These are phyloP conservation scores for Penicillium sp. DNA, from an alignment of 2,329 filamentous ascomycete genomes.

Conservation along the genomic window DNA sequence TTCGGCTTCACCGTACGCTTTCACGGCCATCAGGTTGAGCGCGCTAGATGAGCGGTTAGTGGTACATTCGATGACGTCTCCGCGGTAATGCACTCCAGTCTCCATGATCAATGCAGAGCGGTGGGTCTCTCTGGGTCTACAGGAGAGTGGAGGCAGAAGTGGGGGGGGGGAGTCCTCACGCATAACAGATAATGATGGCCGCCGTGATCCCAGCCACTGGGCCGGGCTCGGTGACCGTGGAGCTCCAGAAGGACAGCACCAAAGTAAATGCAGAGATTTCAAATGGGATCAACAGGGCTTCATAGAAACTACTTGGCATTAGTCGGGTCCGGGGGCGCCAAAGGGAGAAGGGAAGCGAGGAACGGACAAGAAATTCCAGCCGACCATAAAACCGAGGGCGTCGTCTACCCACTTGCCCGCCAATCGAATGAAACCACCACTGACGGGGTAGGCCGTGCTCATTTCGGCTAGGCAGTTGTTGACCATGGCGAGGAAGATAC, in stretches of 20 bases:
- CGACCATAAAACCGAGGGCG: constrained; percentile 45
- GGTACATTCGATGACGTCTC: too few relatives aligned
- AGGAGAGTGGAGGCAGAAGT: neutral
- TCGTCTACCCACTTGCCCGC: constrained; percentile 48
- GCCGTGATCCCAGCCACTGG: constrained; percentile 37
- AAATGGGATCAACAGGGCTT: constrained; percentile 40
- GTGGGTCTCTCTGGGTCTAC: too few relatives aligned
- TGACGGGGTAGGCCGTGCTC: constrained; percentile 44
- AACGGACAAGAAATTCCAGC: constrained; percentile 48
- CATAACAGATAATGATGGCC: constrained; percentile 28
- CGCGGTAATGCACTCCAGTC: too few relatives aligned
- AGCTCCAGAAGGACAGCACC: constrained; percentile 42
- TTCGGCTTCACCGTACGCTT: constrained; percentile 66
- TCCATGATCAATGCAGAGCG: neutral
- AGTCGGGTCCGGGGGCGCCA: neutral
- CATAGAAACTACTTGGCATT: constrained; percentile 34
- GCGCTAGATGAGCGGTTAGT: constrained; percentile 29
- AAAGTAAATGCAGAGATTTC: constrained; percentile 45
- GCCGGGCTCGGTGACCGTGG: constrained; percentile 30
- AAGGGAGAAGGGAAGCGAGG: neutral
- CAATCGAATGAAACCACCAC: constrained; percentile 42
- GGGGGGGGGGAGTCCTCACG: constrained; percentile 16
- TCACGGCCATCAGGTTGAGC: constrained; percentile 67
- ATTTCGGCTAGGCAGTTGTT: constrained; percentile 48
- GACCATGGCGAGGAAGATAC: constrained; percentile 34